Conservation (phyloP, 441 rosid species). For the Isatis lusitanica region DNA sequence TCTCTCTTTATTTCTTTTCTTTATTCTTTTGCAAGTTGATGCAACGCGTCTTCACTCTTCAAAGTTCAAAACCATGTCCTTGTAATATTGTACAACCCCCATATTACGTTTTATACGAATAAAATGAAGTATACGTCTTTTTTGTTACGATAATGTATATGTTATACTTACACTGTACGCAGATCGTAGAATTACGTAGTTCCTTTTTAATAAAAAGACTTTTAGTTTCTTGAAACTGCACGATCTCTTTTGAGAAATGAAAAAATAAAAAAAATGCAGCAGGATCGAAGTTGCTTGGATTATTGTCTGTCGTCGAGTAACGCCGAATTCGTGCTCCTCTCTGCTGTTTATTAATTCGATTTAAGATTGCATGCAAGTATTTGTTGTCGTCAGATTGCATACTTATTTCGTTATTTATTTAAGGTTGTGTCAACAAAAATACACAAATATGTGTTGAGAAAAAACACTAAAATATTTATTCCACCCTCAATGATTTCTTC, state of each 20-base stretch:
- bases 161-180: neutral
- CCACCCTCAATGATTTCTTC: too few species aligned
- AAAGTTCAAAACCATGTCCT: neutral
- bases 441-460: too few species aligned
- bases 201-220: neutral
- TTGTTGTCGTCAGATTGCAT: neutral
- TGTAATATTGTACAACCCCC: neutral
- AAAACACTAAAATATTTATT: too few species aligned
- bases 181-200: neutral
- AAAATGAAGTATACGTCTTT: neutral
- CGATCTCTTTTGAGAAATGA: neutral
- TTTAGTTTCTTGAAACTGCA: neutral
- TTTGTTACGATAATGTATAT: neutral
- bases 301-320: neutral
- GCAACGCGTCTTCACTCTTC: conserved; percentile 21
- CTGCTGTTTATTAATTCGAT: neutral
- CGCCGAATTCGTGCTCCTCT: neutral
- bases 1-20: conserved; percentile 1
- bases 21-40: neutral
- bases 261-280: neutral
- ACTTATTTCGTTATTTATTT: too few species aligned
- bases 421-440: too few species aligned
- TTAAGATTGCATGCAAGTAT: neutral
- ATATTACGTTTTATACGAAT: neutral
- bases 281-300: conserved; percentile 2